These are phyloP conservation scores for Dioscorea cayenensis DNA, from an alignment of 116 monocot species.

Conservation along the genomic window DNA sequence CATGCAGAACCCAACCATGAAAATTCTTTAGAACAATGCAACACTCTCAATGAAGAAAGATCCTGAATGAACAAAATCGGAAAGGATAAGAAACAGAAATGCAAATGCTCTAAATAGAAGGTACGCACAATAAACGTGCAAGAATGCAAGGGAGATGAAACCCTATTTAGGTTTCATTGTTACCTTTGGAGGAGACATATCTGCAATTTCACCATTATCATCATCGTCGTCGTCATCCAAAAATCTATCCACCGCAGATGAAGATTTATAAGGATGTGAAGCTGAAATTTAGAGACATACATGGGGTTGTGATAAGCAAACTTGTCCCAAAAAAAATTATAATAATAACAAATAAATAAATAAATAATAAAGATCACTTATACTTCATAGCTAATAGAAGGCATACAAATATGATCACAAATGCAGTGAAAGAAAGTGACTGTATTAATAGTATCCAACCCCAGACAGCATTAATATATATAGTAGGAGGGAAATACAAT, in stretches of 20 bases:
- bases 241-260: slow-evolving; percentile 23
- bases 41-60: slow-evolving; percentile 29
- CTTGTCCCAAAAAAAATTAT: background rate
- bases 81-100: slow-evolving; percentile 15
- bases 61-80: slow-evolving; percentile 29
- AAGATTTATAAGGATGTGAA: slow-evolving; percentile 12
- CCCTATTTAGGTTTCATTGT: background rate
- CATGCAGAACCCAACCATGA: slow-evolving; percentile 76
- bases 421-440: too few species aligned
- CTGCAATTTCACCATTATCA: slow-evolving; percentile 22
- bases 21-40: slow-evolving; percentile 46
- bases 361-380: background rate
- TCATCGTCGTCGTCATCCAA: slow-evolving; percentile 1
- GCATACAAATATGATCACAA: too few species aligned
- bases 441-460: too few species aligned
- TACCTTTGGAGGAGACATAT: slow-evolving; percentile 35
- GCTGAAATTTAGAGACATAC: slow-evolving; percentile 17
- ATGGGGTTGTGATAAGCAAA: background rate
- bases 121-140: background rate
- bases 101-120: background rate
- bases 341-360: background rate
- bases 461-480: too few species aligned
- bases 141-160: background rate
- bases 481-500: too few species aligned
- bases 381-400: too few species aligned